Conservation (phyloP, 306 rosid species). For the Rubus parviflorus region DNA sequence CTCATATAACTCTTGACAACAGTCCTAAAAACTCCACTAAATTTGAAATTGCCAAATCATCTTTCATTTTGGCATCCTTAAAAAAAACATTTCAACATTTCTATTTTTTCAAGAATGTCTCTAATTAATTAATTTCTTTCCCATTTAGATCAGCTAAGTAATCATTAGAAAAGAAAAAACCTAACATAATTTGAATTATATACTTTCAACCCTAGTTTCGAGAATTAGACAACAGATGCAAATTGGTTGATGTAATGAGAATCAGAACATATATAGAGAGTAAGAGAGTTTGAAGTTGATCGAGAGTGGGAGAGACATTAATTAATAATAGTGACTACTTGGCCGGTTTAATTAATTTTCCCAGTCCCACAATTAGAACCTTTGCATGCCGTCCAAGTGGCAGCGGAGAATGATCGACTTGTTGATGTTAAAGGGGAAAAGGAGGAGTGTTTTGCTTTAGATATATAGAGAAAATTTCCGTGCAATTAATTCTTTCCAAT, state of each 20-base stretch:
- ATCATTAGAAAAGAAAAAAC: background rate
- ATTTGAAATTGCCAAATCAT: too few species aligned
- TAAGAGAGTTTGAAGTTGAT: background rate
- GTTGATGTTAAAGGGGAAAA: background rate
- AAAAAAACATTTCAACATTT: too few species aligned
- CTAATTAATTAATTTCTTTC: too few species aligned
- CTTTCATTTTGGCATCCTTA: too few species aligned
- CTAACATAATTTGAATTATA: background rate
- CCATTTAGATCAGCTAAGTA: too few species aligned
- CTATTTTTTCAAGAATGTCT: too few species aligned
- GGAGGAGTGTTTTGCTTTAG: background rate
- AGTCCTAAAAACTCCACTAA: too few species aligned
- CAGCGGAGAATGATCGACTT: slow-evolving; percentile 1
- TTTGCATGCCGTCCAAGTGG: slow-evolving; percentile 24
- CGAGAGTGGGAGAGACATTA: too few species aligned
- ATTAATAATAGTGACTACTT: background rate
- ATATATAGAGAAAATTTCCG: background rate
- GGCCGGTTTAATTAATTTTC: background rate
- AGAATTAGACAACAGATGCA: background rate
- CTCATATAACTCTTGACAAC: too few species aligned
- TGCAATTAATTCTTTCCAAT: background rate
- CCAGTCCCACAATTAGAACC: background rate
- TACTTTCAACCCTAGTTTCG: background rate
- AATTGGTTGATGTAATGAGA: background rate
- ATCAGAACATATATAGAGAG: background rate